Evolutionary conservation across 768 basidiomycete genomes (phyloP).

Genomic region (Mycena maculata): DNA sequence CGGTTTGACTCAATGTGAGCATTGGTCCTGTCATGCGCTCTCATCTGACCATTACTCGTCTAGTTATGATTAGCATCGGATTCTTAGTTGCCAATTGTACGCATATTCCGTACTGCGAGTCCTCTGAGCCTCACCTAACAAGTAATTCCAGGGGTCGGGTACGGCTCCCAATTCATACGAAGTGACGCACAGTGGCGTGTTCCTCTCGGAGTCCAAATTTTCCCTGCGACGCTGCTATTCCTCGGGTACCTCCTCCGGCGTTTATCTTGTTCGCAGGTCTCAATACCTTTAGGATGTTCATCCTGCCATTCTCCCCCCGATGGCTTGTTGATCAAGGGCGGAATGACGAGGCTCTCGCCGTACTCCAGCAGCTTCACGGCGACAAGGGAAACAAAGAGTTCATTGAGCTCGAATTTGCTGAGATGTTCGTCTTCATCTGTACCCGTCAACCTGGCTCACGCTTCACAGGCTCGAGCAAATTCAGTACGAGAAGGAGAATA

Average conservation of each 20-base stretch:
- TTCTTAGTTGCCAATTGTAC: conserved; percentile 31
- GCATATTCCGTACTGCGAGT: neutral
- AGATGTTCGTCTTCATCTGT: conserved; percentile 60
- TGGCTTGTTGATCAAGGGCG: conserved; percentile 63
- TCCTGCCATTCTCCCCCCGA: conserved; percentile 62
- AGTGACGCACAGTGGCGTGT: conserved; percentile 65
- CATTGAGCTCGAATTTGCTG: conserved; percentile 63
- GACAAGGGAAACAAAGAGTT: conserved; percentile 55
- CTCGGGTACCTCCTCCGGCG: conserved; percentile 43
- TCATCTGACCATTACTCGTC: conserved; percentile 46
- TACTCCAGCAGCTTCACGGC: conserved; percentile 66
- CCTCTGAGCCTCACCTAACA: conserved; percentile 51
- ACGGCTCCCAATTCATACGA: conserved; percentile 62
- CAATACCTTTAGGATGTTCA: conserved; percentile 48
- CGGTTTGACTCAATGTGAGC: conserved; percentile 65
- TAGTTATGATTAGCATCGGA: conserved; percentile 34
- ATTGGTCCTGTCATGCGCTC: conserved; percentile 50
- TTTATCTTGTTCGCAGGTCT: neutral
- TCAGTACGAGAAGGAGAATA: conserved; percentile 61
- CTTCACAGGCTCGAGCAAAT: conserved; percentile 57
- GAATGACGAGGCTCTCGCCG: conserved; percentile 58
- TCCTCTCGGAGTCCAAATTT: conserved; percentile 65
- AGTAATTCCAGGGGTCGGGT: conserved; percentile 64
- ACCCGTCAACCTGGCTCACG: conserved; percentile 39
- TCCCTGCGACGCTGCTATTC: conserved; percentile 65